These are phyloP conservation scores for Teratosphaeria zuluensis DNA, from an alignment of 2,329 filamentous ascomycete genomes.

Conservation along the genomic window DNA sequence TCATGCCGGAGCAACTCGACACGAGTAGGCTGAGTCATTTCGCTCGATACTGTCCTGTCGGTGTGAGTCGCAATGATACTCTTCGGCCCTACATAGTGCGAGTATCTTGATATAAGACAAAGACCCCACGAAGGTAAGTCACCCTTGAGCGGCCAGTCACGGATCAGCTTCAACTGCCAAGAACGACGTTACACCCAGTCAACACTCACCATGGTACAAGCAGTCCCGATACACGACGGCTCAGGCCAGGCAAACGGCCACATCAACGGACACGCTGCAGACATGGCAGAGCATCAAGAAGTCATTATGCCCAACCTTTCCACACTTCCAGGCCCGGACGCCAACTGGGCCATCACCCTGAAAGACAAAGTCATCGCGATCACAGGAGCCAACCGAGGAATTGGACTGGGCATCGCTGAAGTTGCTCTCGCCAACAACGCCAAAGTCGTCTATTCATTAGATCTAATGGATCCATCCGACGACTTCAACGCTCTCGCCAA, in stretches of 20 bases:
- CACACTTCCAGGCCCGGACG: conserved; percentile 35
- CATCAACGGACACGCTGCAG: conserved; percentile 5
- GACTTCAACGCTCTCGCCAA: conserved; percentile 20
- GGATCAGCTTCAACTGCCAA: background rate
- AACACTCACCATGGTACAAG: conserved; percentile 15
- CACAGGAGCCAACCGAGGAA: conserved; percentile 26
- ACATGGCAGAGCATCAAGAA: conserved; percentile 5
- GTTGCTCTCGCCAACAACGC: conserved; percentile 23
- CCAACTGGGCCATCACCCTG: conserved; percentile 38
- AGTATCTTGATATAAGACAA: background rate
- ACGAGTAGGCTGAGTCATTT: background rate
- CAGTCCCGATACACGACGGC: conserved; percentile 14
- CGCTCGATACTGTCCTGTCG: background rate
- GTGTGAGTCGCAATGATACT: background rate
- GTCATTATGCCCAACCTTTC: conserved; percentile 25
- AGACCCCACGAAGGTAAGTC: background rate
- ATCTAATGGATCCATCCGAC: conserved; percentile 21
- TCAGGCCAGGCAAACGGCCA: conserved; percentile 9
- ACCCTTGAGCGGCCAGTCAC: background rate
- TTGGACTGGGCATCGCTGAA: conserved; percentile 23
- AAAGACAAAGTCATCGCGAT: conserved; percentile 33
- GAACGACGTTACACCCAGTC: background rate
- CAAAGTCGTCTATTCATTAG: conserved; percentile 20
- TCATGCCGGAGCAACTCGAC: background rate
- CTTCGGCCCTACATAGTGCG: background rate